Conservation (phyloP, 2,329 filamentous ascomycete species). For the Colletotrichum gigasporum region DNA sequence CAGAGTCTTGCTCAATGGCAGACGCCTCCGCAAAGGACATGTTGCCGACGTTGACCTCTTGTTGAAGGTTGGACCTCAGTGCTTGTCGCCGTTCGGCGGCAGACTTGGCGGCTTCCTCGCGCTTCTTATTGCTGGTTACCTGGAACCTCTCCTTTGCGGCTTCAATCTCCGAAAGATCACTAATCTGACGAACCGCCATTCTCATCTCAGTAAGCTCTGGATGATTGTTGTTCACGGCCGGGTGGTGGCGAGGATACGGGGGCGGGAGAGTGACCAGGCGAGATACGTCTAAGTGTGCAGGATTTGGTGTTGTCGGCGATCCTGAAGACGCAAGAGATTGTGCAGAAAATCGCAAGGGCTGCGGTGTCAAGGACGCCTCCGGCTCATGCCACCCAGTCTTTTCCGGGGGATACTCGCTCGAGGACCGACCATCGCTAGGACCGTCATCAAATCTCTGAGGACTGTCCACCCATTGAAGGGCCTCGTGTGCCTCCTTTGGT, state of each 20-base stretch:
- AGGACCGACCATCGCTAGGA: conserved; percentile 50
- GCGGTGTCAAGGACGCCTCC: conserved; percentile 54
- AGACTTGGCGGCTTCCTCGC: conserved; percentile 62
- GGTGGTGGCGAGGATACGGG: conserved; percentile 92
- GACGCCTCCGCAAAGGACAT: conserved; percentile 87
- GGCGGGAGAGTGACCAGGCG: conserved; percentile 92
- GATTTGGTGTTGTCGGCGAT: conserved; percentile 56
- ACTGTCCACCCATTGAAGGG: conserved; percentile 73
- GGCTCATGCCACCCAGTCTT: conserved; percentile 65
- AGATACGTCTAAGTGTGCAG: conserved; percentile 81
- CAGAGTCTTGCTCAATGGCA: conserved; percentile 79
- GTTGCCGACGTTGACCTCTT: conserved; percentile 79
- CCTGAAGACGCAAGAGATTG: conserved; percentile 51
- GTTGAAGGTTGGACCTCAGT: conserved; percentile 79
- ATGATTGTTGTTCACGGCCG: conserved; percentile 95
- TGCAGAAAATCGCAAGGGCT: conserved; percentile 52
- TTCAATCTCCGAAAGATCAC: conserved; percentile 77
- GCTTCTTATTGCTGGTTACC: conserved; percentile 64
- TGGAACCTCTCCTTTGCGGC: conserved; percentile 72
- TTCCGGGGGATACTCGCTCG: conserved; percentile 63
- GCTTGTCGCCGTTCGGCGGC: conserved; percentile 66
- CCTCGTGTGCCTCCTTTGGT: conserved; percentile 77
- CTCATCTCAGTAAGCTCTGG: conserved; percentile 86
- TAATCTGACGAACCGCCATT: conserved; percentile 76
- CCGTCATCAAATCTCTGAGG: conserved; percentile 45